Conservation (phyloP, 176 grass and related monocot genomes). For the Secale cereale region DNA sequence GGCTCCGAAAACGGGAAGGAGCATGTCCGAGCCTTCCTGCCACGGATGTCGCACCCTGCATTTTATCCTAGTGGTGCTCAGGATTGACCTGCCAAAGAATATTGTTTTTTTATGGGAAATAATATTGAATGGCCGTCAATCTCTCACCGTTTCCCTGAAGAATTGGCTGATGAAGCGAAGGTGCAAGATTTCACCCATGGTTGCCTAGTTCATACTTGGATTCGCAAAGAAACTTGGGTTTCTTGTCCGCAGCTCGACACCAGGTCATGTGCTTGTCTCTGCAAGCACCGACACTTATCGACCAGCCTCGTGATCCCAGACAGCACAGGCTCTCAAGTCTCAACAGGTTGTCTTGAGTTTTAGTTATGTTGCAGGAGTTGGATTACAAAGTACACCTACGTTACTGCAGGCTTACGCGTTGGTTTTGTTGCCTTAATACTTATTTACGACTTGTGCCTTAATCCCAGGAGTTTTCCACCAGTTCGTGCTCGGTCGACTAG, state of each 20-base stretch:
- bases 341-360: too few relatives aligned
- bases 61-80: slow-evolving; percentile 31
- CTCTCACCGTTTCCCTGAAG: slow-evolving; percentile 47
- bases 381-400: too few relatives aligned
- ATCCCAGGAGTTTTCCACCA: too few relatives aligned
- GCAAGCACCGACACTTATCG: slow-evolving; percentile 62
- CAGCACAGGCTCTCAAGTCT: slow-evolving; percentile 37
- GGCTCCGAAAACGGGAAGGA: slow-evolving; percentile 77
- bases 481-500: too few relatives aligned
- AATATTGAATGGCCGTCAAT: slow-evolving; percentile 63
- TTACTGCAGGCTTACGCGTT: too few relatives aligned
- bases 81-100: too few relatives aligned
- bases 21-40: slow-evolving; percentile 34
- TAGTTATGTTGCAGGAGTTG: too few relatives aligned
- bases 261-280: slow-evolving; percentile 35
- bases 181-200: slow-evolving; percentile 27
- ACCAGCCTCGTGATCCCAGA: slow-evolving; percentile 92
- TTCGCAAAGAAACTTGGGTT: too few relatives aligned
- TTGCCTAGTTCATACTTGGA: slow-evolving; percentile 36
- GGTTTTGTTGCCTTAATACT: too few relatives aligned
- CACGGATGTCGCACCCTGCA: not conserved
- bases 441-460: too few relatives aligned
- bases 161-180: slow-evolving; percentile 28
- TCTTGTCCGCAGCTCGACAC: slow-evolving; percentile 22
- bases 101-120: too few relatives aligned